Percentiles rank a stretch among this genome's conserved stretches.
Conservation (phyloP, 2,329 filamentous ascomycete genomes). For the Ascomycota sp. region DNA sequence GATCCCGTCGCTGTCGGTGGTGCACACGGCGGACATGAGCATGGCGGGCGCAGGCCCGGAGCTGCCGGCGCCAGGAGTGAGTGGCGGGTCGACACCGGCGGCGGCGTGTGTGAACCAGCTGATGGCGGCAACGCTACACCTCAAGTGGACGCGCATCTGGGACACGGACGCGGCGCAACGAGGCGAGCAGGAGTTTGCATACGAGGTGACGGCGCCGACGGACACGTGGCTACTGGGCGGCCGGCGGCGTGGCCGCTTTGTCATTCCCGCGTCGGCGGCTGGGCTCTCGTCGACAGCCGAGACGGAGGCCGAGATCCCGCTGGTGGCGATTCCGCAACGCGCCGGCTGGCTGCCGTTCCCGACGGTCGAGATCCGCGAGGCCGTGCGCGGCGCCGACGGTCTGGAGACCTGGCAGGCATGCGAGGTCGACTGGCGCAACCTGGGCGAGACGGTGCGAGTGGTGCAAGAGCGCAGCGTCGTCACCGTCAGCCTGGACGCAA, state of each 20-base stretch:
- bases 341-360: constrained; percentile 65
- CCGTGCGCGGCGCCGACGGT: constrained; percentile 14
- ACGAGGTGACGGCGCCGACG: constrained; percentile 54
- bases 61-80: too few species aligned
- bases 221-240: constrained; percentile 78
- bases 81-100: too few species aligned
- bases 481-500: constrained; percentile 51
- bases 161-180: constrained; percentile 22
- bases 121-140: constrained; percentile 37
- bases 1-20: constrained; percentile 60
- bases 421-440: constrained; percentile 63
- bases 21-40: constrained; percentile 57
- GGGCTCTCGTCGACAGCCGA: constrained; percentile 25
- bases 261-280: constrained; percentile 22
- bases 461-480: constrained; percentile 50
- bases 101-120: constrained; percentile 42
- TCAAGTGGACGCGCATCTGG: constrained; percentile 44
- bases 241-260: constrained; percentile 58
- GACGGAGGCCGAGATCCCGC: constrained; percentile 36
- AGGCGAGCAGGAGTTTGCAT: constrained; percentile 52
- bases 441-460: constrained; percentile 59
- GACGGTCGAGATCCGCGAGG: constrained; percentile 53
- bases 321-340: constrained; percentile 63
- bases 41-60: constrained; percentile 19
- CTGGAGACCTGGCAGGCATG: constrained; percentile 21